These are phyloP conservation scores for Mycosphaerelloides madeirae DNA, from an alignment of 2,329 filamentous ascomycete genomes.

Conservation along the genomic window DNA sequence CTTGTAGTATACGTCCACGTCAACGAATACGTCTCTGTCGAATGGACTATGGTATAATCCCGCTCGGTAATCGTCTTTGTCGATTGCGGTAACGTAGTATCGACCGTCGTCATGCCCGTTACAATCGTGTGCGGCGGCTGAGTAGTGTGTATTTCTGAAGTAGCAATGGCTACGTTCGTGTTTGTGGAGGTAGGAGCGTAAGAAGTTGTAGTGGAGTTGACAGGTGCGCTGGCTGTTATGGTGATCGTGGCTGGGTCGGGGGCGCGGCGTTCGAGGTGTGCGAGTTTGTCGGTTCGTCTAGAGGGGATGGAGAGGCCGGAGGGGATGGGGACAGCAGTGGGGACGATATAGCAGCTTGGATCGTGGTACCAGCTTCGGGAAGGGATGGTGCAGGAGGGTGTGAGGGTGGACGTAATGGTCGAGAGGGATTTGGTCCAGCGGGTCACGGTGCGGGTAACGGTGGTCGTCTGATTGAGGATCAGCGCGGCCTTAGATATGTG, in stretches of 20 bases:
- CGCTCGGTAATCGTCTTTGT: not conserved
- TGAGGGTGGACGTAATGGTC: constrained; percentile 24
- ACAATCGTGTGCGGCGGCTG: constrained; percentile 23
- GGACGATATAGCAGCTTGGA: constrained; percentile 7
- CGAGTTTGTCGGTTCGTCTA: not conserved
- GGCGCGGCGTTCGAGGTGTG: constrained; percentile 3
- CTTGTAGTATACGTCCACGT: not conserved
- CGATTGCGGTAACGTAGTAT: constrained; percentile 2
- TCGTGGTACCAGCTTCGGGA: constrained; percentile 6
- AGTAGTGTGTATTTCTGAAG: constrained; percentile 31
- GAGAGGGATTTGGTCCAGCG: constrained; percentile 20
- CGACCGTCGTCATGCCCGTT: constrained; percentile 29
- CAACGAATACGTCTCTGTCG: not conserved
- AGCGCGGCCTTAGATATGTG: too few relatives aligned
- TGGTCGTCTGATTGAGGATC: too few relatives aligned
- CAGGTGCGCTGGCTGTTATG: constrained; percentile 1
- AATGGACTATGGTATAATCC: not conserved
- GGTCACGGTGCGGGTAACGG: constrained; percentile 32
- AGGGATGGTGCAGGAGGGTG: constrained; percentile 28
- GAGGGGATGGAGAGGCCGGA: not conserved
- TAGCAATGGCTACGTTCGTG: constrained; percentile 16
- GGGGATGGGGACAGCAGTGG: constrained; percentile 11
- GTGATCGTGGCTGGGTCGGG: not conserved
- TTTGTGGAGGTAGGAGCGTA: constrained; percentile 27
- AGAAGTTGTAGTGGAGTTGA: constrained; percentile 17